Evolutionary conservation across 305 asterid species (phyloP).

Genomic region (Fraxinus angustifolia): DNA sequence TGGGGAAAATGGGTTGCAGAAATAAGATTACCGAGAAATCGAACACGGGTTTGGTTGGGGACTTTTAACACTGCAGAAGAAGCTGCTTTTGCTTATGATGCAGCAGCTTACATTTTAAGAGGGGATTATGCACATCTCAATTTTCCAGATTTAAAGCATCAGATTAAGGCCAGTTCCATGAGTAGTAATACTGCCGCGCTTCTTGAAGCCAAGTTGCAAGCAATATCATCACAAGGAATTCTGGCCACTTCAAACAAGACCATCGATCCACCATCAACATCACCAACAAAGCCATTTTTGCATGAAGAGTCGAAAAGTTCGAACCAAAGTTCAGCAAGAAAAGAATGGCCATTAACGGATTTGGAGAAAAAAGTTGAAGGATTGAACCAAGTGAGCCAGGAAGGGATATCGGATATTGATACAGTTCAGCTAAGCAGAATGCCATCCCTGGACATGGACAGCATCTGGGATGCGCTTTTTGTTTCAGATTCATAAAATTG

Average conservation of each 20-base stretch:
- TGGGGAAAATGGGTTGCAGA: constrained; percentile 99
- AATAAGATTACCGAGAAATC: constrained; percentile 65
- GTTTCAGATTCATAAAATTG: constrained; percentile 38
- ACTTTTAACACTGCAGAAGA: constrained; percentile 83
- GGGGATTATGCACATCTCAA: constrained; percentile 84
- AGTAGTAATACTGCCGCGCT: constrained; percentile 58
- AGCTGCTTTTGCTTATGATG: constrained; percentile 82
- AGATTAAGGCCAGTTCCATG: constrained; percentile 43
- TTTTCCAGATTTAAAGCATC: constrained; percentile 69
- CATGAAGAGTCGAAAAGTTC: not conserved
- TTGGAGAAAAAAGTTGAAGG: constrained; percentile 18
- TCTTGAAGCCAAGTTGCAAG: constrained; percentile 66
- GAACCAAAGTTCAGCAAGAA: constrained; percentile 6
- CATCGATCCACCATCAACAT: constrained; percentile 1
- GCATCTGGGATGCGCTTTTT: constrained; percentile 81
- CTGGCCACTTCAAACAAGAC: constrained; percentile 22
- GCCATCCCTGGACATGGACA: constrained; percentile 85
- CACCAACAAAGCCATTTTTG: not conserved
- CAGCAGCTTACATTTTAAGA: constrained; percentile 72
- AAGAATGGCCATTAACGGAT: constrained; percentile 15
- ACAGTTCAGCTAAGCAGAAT: constrained; percentile 52
- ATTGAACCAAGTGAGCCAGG: constrained; percentile 14
- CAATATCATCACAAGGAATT: constrained; percentile 50
- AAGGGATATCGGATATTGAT: constrained; percentile 23
- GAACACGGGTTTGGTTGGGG: constrained; percentile 84